Evolutionary conservation across 352 stramenopile species (phyloP).

Genomic region (Thraustochytrium striatum): DNA sequence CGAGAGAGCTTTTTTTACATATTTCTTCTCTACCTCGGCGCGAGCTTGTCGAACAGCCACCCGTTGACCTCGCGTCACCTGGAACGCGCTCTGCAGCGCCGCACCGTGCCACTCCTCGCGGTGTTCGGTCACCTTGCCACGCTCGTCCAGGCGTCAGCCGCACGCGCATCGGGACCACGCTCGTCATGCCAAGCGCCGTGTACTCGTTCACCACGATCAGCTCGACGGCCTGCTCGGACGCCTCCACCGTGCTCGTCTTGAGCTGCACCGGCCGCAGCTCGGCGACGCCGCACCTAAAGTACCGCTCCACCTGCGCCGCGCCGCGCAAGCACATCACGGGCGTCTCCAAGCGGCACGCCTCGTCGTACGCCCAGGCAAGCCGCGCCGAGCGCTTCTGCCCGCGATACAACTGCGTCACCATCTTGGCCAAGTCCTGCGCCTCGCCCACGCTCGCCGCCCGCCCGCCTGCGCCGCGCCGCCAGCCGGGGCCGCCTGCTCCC

Average conservation of each 20-base stretch:
- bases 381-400: not conserved
- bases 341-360: not conserved
- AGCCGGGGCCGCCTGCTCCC: too few relatives aligned
- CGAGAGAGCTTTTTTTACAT: too few relatives aligned
- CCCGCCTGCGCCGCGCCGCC: too few relatives aligned
- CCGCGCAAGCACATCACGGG: not conserved
- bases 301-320: not conserved
- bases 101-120: not conserved
- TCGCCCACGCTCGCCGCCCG: not conserved
- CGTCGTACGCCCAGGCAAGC: not conserved
- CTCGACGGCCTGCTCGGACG: not conserved
- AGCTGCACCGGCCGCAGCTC: not conserved
- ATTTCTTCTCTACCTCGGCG: too few relatives aligned
- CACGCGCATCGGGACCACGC: not conserved
- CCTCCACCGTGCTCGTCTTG: not conserved
- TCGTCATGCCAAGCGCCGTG: not conserved
- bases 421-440: not conserved
- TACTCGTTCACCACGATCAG: not conserved
- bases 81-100: too few relatives aligned
- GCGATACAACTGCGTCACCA: not conserved
- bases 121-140: not conserved
- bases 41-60: too few relatives aligned
- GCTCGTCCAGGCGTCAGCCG: not conserved
- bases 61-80: too few relatives aligned
- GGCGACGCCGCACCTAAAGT: not conserved